Conservation (phyloP, 78 protist species). For the Creolimax fragrantissima region DNA sequence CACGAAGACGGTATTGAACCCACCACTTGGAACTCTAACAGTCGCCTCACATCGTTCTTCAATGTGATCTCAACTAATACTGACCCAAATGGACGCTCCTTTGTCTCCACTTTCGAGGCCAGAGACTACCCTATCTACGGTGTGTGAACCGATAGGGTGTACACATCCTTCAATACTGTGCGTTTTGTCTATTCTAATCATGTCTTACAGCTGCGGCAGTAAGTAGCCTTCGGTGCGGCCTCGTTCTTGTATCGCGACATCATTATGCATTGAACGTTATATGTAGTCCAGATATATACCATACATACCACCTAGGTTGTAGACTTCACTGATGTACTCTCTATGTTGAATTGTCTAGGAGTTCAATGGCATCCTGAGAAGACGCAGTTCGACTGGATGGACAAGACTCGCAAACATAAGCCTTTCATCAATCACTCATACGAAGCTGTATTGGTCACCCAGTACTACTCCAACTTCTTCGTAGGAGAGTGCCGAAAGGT, state of each 20-base stretch:
- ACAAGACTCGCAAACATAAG: constrained; percentile 25
- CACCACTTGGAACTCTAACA: constrained; percentile 17
- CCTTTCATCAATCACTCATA: neutral
- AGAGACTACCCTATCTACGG: constrained; percentile 56
- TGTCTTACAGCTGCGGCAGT: no score
- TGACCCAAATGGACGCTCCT: constrained; percentile 51
- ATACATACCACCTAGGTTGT: no score
- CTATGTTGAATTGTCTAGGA: no score
- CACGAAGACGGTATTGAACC: constrained; percentile 60
- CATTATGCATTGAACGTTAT: no score
- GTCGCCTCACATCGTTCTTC: constrained; percentile 21
- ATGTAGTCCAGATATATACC: no score
- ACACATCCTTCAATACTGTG: no score
- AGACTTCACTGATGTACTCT: no score
- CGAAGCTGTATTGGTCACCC: neutral
- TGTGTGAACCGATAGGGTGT: neutral
- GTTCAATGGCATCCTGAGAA: constrained; percentile 44
- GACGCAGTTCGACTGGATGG: neutral
- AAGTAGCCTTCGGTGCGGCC: no score
- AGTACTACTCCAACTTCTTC: neutral
- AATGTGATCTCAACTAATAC: constrained; percentile 57
- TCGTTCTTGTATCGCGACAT: no score
- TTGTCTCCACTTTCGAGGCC: constrained; percentile 68
- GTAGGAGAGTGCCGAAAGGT: neutral
- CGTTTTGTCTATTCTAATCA: no score